These are phyloP conservation scores for Aspergillus coremiiformis DNA, from an alignment of 495 filamentous ascomycete genomes.

Conservation along the genomic window DNA sequence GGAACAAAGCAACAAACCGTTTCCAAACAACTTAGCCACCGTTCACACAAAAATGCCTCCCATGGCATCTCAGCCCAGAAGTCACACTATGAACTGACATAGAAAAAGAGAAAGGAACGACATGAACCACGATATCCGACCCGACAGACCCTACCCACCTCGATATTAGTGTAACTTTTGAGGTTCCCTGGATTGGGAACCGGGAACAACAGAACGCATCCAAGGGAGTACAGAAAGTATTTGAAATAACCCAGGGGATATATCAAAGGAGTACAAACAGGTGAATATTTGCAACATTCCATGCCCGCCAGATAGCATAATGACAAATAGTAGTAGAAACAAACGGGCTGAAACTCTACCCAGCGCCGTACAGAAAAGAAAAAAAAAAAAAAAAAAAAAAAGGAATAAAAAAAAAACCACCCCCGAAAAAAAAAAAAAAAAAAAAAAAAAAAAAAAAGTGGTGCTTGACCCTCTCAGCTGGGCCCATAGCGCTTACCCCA, in stretches of 20 bases:
- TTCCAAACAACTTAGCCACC: not conserved
- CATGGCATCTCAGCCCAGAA: not conserved
- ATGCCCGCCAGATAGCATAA: not conserved
- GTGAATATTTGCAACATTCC: not conserved
- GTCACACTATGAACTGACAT: not conserved
- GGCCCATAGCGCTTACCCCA: not conserved
- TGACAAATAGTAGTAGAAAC: not conserved
- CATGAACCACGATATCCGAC: not conserved
- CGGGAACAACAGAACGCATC: not conserved
- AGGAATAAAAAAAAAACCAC: no score
- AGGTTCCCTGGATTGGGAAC: not conserved
- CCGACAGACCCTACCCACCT: not conserved
- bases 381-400: no score
- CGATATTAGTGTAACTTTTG: conserved; percentile 5
- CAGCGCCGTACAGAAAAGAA: not conserved
- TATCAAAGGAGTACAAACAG: not conserved
- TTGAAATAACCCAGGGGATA: not conserved
- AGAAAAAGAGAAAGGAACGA: not conserved
- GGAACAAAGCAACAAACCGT: not conserved
- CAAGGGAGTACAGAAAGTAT: not conserved
- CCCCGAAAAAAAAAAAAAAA: no score
- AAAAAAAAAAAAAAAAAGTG: not conserved
- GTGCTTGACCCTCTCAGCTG: not conserved
- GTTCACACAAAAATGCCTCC: not conserved
- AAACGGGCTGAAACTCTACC: not conserved